Evolutionary conservation across 2,329 filamentous ascomycete genomes (phyloP).

Genomic region (Coniochaeta ligniaria): DNA sequence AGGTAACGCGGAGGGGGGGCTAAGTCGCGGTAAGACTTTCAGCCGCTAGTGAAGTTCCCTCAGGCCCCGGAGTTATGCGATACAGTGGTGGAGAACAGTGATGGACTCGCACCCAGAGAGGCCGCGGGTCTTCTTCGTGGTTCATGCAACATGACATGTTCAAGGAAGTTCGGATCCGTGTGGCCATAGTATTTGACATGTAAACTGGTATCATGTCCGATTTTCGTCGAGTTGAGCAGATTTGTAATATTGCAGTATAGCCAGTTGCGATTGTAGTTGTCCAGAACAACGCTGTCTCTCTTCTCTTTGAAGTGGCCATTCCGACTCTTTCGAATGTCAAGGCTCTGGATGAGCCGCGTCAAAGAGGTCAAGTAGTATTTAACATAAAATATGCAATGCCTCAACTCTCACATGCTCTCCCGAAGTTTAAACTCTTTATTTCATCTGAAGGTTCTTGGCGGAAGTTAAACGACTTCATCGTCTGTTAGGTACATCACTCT

Average conservation of each 20-base stretch:
- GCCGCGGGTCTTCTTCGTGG: background rate
- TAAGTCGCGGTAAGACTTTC: background rate
- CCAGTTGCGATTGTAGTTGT: no score
- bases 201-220: background rate
- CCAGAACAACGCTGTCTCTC: no score
- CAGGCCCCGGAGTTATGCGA: background rate
- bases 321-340: no score
- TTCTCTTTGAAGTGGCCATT: no score
- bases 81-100: background rate
- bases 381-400: background rate
- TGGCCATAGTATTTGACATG: background rate
- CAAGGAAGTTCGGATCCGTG: background rate
- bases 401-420: background rate
- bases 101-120: background rate
- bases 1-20: background rate
- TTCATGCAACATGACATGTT: background rate
- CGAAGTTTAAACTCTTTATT: background rate
- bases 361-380: background rate
- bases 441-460: background rate
- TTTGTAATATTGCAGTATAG: no score
- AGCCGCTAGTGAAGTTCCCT: background rate
- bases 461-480: background rate
- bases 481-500: background rate
- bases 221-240: no score
- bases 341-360: no score